Percentiles rank a stretch among this genome's conserved stretches.
phyloP scores from a whole-genome alignment of 148 eudicot genomes.

The Oxyria digyna region DNA sequence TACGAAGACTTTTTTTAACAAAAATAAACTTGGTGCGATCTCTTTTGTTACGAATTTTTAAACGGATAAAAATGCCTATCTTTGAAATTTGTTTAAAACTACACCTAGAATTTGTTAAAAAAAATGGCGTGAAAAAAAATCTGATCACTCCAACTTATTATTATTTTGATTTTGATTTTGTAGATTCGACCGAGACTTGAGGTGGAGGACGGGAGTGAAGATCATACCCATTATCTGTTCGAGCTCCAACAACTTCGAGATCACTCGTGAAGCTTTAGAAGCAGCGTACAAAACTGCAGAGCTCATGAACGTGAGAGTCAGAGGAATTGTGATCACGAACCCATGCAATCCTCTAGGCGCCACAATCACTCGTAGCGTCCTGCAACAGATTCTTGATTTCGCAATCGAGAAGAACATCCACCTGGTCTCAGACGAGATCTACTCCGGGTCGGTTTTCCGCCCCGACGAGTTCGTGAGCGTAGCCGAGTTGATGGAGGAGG shows the following conservation, averaged over 20 bases:
- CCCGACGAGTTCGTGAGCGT: constrained; percentile 61
- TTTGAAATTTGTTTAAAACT: too few relatives aligned
- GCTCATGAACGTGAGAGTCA: constrained; percentile 35
- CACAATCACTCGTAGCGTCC: constrained; percentile 29
- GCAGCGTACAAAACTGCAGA: constrained; percentile 46
- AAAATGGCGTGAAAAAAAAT: too few relatives aligned
- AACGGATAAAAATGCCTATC: too few relatives aligned
- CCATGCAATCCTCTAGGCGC: constrained; percentile 89
- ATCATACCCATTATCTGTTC: constrained; percentile 68
- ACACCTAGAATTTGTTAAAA: too few relatives aligned
- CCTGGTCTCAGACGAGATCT: constrained; percentile 82
- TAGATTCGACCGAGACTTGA: constrained; percentile 85
- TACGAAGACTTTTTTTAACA: too few relatives aligned
- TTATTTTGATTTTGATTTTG: not conserved
- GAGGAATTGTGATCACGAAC: constrained; percentile 71
- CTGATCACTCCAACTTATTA: too few relatives aligned
- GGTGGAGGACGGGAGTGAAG: constrained; percentile 92
- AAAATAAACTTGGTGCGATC: too few relatives aligned
- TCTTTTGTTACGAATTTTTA: too few relatives aligned
- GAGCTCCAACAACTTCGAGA: constrained; percentile 67
- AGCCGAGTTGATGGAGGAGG: constrained; percentile 50
- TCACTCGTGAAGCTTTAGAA: constrained; percentile 62
- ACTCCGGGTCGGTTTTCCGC: constrained; percentile 71
- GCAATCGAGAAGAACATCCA: constrained; percentile 52
- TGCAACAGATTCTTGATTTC: constrained; percentile 55